Evolutionary conservation across 1,284 basidiomycete species (phyloP), one percentile per base, ranked within the genome.

Genomic region (Tausonia pullulans): DNA sequence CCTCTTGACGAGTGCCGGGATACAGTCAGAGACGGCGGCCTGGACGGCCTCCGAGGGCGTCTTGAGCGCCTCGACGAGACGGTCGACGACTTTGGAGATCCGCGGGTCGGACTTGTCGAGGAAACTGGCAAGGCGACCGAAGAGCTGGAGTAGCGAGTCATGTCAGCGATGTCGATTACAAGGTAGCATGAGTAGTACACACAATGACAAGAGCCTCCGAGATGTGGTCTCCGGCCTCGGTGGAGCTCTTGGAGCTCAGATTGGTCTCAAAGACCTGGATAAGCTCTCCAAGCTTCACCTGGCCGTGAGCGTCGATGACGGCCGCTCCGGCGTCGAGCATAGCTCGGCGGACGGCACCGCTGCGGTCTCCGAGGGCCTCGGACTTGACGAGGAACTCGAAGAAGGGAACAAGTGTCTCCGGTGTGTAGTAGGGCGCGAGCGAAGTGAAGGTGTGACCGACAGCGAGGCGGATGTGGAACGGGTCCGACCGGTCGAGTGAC

Each of bases 31-130:
- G 0, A 98, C 93, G 0, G 96, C 95, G 61, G 91, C 87, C 74
- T 98, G 95, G 0, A 99, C 96, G 70, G 95, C 86, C 75, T 99
- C 96, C 0, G 93, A 87, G 0, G 96, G 96, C 0, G 94, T 98
- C 76, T 88, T 88, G 68, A 98, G 81, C 0, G 95, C 91, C 40
- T 90, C 88, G 5, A 96, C 83, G 27, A 98, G 80, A n/a, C 93
- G 82, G 68, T 92, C 86, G 8, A 98, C 87, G 67, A 98, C 90
- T n/a, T 78, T 76, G 0, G 88, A 87, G 56, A 96, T 84, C 1
- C 91, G 85, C 11, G 79, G 67, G 74, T 96, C 92, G 1, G 82
- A 82, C 5, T 84, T 76, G 53, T 88, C 84, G 48, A 98, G 81
- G 77, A 98, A 94, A 27, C 88, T 82, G 7, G 95, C 96, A 3